phyloP scores from a whole-genome alignment of 192 early-diverging fungal genomes.

The Coemansia umbellata region DNA sequence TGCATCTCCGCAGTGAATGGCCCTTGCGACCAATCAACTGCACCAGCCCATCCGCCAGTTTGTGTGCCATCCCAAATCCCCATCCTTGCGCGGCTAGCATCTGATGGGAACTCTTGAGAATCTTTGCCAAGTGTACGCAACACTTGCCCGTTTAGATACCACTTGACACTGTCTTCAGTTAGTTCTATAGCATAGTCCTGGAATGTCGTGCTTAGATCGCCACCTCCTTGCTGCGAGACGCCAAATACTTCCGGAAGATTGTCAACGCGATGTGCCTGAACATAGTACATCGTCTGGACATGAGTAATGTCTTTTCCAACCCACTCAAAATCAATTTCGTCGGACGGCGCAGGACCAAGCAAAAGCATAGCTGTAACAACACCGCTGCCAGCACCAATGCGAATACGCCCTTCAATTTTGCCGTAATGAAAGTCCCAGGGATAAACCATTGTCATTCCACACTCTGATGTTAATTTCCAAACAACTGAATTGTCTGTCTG shows the following conservation, averaged over 20 bases:
- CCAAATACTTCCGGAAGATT: constrained; percentile 19
- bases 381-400: constrained; percentile 39
- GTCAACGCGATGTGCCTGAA: constrained; percentile 37
- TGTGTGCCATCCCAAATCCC: constrained; percentile 52
- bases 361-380: constrained; percentile 53
- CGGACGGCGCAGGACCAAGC: constrained; percentile 41
- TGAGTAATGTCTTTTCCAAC: constrained; percentile 52
- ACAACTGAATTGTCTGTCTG: constrained; percentile 30
- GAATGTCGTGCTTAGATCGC: constrained; percentile 42
- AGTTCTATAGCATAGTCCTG: constrained; percentile 62
- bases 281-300: constrained; percentile 54
- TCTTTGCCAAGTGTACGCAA: constrained; percentile 6
- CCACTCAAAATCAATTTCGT: constrained; percentile 65
- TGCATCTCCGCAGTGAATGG: constrained; percentile 40
- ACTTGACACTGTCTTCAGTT: constrained; percentile 52
- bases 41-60: constrained; percentile 43
- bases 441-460: constrained; percentile 49
- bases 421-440: constrained; percentile 37
- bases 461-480: constrained; percentile 32
- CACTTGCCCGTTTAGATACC: constrained; percentile 52
- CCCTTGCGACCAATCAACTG: constrained; percentile 38
- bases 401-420: constrained; percentile 29
- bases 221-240: constrained; percentile 15
- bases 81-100: constrained; percentile 27
- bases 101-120: constrained; percentile 19